Evolutionary conservation across 1,139 yeast genomes (phyloP).

Genomic region (Pichia norvegensis): DNA sequence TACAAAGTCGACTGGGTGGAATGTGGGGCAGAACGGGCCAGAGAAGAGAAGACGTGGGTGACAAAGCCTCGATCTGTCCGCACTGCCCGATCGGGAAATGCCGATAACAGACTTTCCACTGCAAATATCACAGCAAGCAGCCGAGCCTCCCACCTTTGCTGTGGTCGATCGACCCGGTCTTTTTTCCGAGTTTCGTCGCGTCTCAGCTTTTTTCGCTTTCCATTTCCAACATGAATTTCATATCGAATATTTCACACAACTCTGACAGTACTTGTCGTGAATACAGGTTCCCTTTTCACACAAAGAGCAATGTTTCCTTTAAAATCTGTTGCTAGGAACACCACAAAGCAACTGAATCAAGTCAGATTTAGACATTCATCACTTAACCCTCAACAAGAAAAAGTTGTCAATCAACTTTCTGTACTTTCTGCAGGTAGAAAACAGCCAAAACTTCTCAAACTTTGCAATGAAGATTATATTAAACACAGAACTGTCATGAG

Average conservation of each 20-base stretch:
- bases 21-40: not conserved
- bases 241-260: not conserved
- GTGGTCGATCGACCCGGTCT: not conserved
- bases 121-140: too few relatives aligned
- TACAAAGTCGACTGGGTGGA: too few relatives aligned
- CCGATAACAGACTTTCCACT: not conserved
- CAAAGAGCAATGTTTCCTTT: not conserved
- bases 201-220: not conserved
- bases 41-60: too few relatives aligned
- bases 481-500: slow-evolving; percentile 77
- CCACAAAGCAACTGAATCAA: slow-evolving; percentile 10
- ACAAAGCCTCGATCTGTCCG: not conserved
- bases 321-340: not conserved
- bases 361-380: slow-evolving; percentile 34
- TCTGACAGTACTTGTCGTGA: too few relatives aligned
- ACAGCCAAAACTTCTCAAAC: slow-evolving; percentile 72
- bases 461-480: slow-evolving; percentile 73
- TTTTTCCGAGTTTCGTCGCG: too few relatives aligned
- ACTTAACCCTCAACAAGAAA: slow-evolving; percentile 25
- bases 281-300: too few relatives aligned
- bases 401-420: slow-evolving; percentile 62
- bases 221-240: too few relatives aligned
- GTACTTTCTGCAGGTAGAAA: slow-evolving; percentile 82
- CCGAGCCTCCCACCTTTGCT: too few relatives aligned
- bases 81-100: not conserved